phyloP scores from a whole-genome alignment of 805 yeast genomes.

The Kuraishia ogatae region DNA sequence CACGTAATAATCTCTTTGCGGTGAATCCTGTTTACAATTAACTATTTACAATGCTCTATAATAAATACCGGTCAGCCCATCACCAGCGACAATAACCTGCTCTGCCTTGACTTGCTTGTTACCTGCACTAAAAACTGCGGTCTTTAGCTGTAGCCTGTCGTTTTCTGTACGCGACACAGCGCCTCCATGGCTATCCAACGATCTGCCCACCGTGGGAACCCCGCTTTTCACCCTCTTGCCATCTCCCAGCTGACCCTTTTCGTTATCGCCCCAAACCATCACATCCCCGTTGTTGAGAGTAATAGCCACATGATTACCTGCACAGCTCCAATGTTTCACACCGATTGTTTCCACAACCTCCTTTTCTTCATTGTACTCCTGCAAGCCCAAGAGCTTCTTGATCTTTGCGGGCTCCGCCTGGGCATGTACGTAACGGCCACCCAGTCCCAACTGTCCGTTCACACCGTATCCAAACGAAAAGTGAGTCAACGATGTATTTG shows the following conservation, averaged over 20 bases:
- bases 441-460: constrained; percentile 80
- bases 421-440: constrained; percentile 58
- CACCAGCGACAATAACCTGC: constrained; percentile 59
- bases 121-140: constrained; percentile 13
- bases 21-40: no score
- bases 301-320: constrained; percentile 57
- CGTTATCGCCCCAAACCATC: constrained; percentile 78
- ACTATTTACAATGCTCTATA: constrained; percentile 25
- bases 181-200: constrained; percentile 15
- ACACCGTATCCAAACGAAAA: constrained; percentile 79
- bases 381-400: constrained; percentile 34
- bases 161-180: constrained; percentile 8
- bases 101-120: constrained; percentile 23
- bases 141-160: constrained; percentile 9
- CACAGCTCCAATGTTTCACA: constrained; percentile 47
- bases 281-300: constrained; percentile 58
- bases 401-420: constrained; percentile 59
- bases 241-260: constrained; percentile 75
- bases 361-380: constrained; percentile 44
- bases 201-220: constrained; percentile 53
- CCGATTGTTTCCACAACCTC: constrained; percentile 33
- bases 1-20: no score
- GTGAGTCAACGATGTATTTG: constrained; percentile 23
- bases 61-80: constrained; percentile 51
- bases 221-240: constrained; percentile 60